A percentile compares a stretch with the other conserved stretches of the same genome.
Conservation (phyloP, 768 basidiomycete species). For the Boletus reticuloceps region DNA sequence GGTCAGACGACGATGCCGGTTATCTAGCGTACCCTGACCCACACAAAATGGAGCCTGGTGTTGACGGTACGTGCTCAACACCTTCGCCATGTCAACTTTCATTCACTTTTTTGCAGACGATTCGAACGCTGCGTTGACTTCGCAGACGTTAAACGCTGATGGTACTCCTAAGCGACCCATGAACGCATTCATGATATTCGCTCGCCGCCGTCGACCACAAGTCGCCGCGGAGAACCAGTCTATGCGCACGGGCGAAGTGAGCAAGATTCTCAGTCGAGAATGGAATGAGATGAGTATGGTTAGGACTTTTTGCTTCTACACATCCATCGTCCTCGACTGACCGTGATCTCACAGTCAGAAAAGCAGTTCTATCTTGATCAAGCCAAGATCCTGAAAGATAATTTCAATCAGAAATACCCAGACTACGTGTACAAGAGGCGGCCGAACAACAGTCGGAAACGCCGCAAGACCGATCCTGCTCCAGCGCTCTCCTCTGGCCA, state of each 20-base stretch:
- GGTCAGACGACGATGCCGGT: conserved; percentile 52
- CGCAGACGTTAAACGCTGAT: conserved; percentile 80
- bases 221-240: conserved; percentile 85
- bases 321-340: conserved; percentile 13
- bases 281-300: conserved; percentile 82
- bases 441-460: conserved; percentile 82
- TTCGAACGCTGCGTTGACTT: conserved; percentile 52
- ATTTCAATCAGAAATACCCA: conserved; percentile 81
- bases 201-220: conserved; percentile 76
- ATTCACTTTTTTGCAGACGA: conserved; percentile 33
- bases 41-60: conserved; percentile 43
- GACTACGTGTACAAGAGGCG: conserved; percentile 88
- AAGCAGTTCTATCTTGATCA: conserved; percentile 89
- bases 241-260: conserved; percentile 88
- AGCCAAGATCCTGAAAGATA: conserved; percentile 82
- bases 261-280: conserved; percentile 83
- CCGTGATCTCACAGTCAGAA: conserved; percentile 47
- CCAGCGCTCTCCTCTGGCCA: conserved; percentile 30
- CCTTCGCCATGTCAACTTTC: conserved; percentile 12
- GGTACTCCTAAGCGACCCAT: conserved; percentile 88
- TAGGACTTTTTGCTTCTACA: conserved; percentile 24
- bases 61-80: conserved; percentile 41
- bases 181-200: conserved; percentile 96
- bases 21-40: conserved; percentile 29
- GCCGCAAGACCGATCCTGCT: conserved; percentile 40